Evolutionary conservation across 2,329 filamentous ascomycete genomes (phyloP), one percentile per base, ranked within the genome.

Genomic region (Neospermospora avenae): DNA sequence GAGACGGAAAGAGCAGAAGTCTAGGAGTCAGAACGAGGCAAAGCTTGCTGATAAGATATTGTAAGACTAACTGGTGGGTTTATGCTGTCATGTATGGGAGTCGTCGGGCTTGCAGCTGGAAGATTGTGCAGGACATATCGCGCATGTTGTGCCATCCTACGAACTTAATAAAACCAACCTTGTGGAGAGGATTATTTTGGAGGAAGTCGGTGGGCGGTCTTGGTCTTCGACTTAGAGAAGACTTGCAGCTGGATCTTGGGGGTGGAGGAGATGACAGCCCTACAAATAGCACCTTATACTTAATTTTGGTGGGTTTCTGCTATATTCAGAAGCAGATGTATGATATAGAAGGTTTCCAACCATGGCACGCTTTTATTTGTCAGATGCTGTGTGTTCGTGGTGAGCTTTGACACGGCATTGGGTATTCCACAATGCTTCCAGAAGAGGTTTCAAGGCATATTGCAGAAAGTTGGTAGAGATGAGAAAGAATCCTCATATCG

Each of bases 31-130:
- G 25, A 24, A 45, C 22, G 62, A 54, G 25, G 42, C 37, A 14
- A 62, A 54, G 34, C 63, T 67, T 57, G 51, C 55, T 56, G 66
- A 68, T 63, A 67, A 55, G 59, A 69, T 69, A 45, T 51, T 67
- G 51, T 67, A 55, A 66, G 54, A 53, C 44, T 8, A 42, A 41
- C 1, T 49, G 37, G 49, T 2, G 4, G 35, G 20, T 51, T 51
- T 34, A 52, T 52, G 56, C 46, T 37, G 20, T n/a, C n/a, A 41
- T 41, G 49, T 59, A 42, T 51, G 55, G 41, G 31, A 59, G 53
- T 46, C 28, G 16, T 7, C n/a, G n/a, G n/a, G 31, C 14, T 13
- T 45, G 8, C 42, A 45, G 20, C n/a, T 18, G 16, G 31, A 51
- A 14, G 7, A 16, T 45, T 14, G 20, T 25, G 20, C n/a, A 44